phyloP scores from a whole-genome alignment of 148 eudicot genomes.

The Hydrangea macrophylla region DNA sequence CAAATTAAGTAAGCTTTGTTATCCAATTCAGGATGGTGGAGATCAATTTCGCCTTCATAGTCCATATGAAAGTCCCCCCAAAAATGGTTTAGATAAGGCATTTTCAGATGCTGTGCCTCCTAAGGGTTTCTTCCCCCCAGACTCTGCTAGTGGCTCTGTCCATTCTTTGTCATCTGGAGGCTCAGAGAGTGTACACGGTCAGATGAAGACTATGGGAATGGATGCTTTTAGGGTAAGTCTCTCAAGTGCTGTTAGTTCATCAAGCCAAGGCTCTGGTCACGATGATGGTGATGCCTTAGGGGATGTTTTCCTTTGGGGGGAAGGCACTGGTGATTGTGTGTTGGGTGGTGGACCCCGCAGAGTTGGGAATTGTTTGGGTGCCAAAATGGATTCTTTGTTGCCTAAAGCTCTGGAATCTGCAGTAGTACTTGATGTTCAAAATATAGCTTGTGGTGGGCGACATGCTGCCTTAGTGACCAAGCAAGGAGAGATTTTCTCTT shows the following conservation, averaged over 20 bases:
- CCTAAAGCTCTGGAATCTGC: constrained; percentile 96
- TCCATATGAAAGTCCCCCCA: constrained; percentile 87
- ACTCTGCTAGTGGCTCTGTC: constrained; percentile 66
- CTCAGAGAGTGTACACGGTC: constrained; percentile 78
- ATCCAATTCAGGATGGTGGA: constrained; percentile 57
- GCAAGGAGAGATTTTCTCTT: constrained; percentile 95
- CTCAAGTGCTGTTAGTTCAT: constrained; percentile 98
- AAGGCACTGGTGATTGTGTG: constrained; percentile 84
- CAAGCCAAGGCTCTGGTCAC: constrained; percentile 98
- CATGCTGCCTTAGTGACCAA: constrained; percentile 95
- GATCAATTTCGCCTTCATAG: constrained; percentile 77
- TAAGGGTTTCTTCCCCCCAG: constrained; percentile 67
- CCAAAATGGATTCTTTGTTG: constrained; percentile 74
- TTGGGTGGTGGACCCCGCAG: constrained; percentile 79
- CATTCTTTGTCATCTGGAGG: constrained; percentile 88
- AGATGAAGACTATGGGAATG: constrained; percentile 62
- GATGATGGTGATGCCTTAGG: constrained; percentile 96
- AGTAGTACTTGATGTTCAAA: constrained; percentile 94
- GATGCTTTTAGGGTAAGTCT: constrained; percentile 93
- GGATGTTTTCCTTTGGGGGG: constrained; percentile 97
- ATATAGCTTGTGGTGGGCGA: constrained; percentile 89
- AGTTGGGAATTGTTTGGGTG: constrained; percentile 42
- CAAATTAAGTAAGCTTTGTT: constrained; percentile 7
- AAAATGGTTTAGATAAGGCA: constrained; percentile 72
- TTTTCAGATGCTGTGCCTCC: constrained; percentile 78